Percentiles rank a stretch among this genome's conserved stretches.
Conservation (phyloP, 345 rosid species). For the Alliaria petiolata region DNA sequence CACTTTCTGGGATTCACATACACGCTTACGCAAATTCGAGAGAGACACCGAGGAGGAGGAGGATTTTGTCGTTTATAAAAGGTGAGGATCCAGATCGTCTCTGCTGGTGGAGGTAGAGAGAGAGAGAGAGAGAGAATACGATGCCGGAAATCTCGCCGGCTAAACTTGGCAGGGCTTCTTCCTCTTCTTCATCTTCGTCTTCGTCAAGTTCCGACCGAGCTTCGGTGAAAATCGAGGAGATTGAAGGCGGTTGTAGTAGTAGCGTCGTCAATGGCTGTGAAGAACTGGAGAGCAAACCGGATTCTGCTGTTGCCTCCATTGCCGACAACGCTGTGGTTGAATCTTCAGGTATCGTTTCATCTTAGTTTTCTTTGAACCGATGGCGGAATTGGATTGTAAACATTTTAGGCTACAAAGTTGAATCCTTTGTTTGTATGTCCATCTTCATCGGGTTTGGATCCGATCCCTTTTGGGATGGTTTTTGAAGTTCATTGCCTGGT, state of each 20-base stretch:
- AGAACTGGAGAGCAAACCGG: slow-evolving; percentile 31
- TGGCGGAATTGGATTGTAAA: not conserved
- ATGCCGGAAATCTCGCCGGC: slow-evolving; percentile 49
- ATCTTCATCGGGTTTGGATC: not conserved
- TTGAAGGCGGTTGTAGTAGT: slow-evolving; percentile 35
- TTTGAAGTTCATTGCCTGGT: not conserved
- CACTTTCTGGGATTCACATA: slow-evolving; percentile 33
- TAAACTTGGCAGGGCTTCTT: slow-evolving; percentile 29
- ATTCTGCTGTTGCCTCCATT: slow-evolving; percentile 27
- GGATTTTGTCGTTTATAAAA: not conserved
- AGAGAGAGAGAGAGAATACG: slow-evolving; percentile 18
- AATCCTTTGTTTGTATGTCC: not conserved
- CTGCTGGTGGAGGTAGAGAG: slow-evolving; percentile 6
- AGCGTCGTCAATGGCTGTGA: slow-evolving; percentile 32
- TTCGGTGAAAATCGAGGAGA: slow-evolving; percentile 42
- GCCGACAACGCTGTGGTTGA: slow-evolving; percentile 35
- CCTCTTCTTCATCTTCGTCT: slow-evolving; percentile 33
- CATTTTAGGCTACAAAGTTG: not conserved
- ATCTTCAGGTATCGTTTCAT: slow-evolving; percentile 38
- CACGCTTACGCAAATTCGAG: slow-evolving; percentile 26
- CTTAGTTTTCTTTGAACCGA: not conserved
- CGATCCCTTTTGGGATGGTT: not conserved
- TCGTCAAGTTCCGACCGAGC: slow-evolving; percentile 41
- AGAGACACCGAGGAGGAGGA: not conserved
- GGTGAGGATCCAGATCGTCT: slow-evolving; percentile 45